Conservation (phyloP, 2,329 filamentous ascomycete species). For the Xylaria arbuscula region DNA sequence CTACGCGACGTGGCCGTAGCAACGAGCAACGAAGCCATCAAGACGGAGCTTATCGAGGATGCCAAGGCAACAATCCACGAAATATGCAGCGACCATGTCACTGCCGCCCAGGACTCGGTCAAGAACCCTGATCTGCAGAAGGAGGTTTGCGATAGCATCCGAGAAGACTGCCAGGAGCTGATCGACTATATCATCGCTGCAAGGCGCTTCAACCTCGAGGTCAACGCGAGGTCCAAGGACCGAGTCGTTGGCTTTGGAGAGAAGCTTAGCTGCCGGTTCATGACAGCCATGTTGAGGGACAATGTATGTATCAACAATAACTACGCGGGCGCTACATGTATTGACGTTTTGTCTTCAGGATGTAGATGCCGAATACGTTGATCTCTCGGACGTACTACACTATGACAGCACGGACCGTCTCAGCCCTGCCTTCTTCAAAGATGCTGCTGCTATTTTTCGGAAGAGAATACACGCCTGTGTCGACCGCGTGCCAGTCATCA, state of each 20-base stretch:
- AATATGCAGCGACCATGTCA: slow-evolving; percentile 84
- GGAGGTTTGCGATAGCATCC: slow-evolving; percentile 73
- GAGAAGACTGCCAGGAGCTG: slow-evolving; percentile 82
- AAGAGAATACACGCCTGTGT: slow-evolving; percentile 74
- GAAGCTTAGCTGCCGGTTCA: slow-evolving; percentile 92
- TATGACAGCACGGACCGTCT: slow-evolving; percentile 70
- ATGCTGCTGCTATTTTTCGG: slow-evolving; percentile 69
- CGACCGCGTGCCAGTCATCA: slow-evolving; percentile 79
- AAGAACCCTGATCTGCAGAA: slow-evolving; percentile 66
- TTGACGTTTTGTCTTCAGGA: slow-evolving; percentile 62
- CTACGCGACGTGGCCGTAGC: slow-evolving; percentile 65
- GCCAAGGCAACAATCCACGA: slow-evolving; percentile 82
- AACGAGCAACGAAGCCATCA: slow-evolving; percentile 63
- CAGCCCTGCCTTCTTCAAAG: slow-evolving; percentile 76
- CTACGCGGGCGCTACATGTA: slow-evolving; percentile 4
- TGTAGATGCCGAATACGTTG: slow-evolving; percentile 88
- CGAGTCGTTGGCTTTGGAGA: slow-evolving; percentile 95
- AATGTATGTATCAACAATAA: slow-evolving; percentile 56
- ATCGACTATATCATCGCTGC: slow-evolving; percentile 76
- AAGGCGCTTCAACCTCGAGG: slow-evolving; percentile 76
- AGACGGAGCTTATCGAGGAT: slow-evolving; percentile 66
- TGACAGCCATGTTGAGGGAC: slow-evolving; percentile 86
- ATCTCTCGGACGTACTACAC: slow-evolving; percentile 84
- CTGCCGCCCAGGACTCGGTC: slow-evolving; percentile 75
- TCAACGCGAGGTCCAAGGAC: slow-evolving; percentile 82